Base-by-base conservation (phyloP, 495 filamentous ascomycete species). In the Neurospora sp. region DNA sequence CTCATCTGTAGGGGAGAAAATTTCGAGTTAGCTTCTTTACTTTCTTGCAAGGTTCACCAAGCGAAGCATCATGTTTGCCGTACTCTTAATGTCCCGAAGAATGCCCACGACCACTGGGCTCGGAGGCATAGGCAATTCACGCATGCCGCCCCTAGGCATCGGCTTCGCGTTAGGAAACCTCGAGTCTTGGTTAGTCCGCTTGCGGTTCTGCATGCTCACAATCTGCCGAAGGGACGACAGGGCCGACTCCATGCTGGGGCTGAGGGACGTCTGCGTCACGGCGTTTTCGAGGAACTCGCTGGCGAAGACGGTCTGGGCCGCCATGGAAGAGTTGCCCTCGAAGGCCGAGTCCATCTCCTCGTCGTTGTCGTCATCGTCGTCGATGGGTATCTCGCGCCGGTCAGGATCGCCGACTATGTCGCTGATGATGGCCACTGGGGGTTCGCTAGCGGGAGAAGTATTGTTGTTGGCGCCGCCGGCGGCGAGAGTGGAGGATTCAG, bases 271-370 rank as follows among this genome's bases (percentile, higher is more conserved):
- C 69, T 84, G 83, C 31, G 86, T 84, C 23, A 92, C 88, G 18
- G 88, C 88, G 37, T 86, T 84, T 74, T 90, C 85, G 37, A 91
- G 83, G 72, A 91, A 89, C 74, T 89, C 83, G 72, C 86, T 88
- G 5, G 90, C 90, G 78, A 90, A 90, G 2, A 83, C 88, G 1
- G 90, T 90, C 73, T 92, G 90, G 18, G 87, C 84, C 9, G 87
- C 81, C 39, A 92, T 80, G 16, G 89, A 89, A 0, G 89, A 88
- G 75, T 86, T 85, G 9, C 89, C 89, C 71, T 90, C 89, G 70
- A 91, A 90, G 1, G 82, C 83, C 20, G 82, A 80, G n/a, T 80
- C 85, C 6, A 74, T 76, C 48, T 83, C 81, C 66, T 82, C 82
- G 40, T 79, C 77, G 42, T 79, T 84, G 73, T 69, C 71, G 7